phyloP scores from a whole-genome alignment of 208 protist species.

The Wallacemonas rigidus region DNA sequence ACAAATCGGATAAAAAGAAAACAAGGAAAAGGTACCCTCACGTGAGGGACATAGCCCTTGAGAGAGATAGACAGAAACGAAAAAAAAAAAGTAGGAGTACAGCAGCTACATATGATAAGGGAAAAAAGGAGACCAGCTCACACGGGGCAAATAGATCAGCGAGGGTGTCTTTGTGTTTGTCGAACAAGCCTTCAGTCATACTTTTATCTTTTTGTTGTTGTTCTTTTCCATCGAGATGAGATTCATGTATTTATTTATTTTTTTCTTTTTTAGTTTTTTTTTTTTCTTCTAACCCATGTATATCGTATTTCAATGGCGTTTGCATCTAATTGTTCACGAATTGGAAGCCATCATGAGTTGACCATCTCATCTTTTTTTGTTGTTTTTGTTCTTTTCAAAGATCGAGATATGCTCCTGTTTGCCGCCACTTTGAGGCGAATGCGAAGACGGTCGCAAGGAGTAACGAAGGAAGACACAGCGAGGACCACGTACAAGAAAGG shows the following conservation, averaged over 20 bases:
- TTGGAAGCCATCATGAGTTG: no score
- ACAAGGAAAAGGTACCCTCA: neutral
- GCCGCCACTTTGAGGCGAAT: no score
- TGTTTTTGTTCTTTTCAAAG: no score
- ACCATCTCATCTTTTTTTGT: neutral
- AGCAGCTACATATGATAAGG: neutral
- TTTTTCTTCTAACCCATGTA: neutral
- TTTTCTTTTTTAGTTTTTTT: slow-evolving; percentile 18
- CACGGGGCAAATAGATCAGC: no score
- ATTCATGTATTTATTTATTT: neutral
- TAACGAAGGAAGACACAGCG: no score
- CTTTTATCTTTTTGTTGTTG: neutral
- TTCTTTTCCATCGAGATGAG: neutral
- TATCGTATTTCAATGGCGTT: neutral
- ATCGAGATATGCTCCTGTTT: no score
- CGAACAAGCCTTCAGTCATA: no score
- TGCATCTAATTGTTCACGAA: no score
- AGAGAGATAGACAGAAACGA: slow-evolving; percentile 3
- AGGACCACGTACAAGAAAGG: no score
- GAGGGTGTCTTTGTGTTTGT: no score
- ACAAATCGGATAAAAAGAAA: slow-evolving; percentile 17
- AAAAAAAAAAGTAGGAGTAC: slow-evolving; percentile 18
- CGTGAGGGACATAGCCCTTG: neutral
- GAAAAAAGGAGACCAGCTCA: slow-evolving; percentile 1
- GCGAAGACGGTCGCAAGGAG: no score